Evolutionary conservation across 108 stramenopile species (phyloP), one percentile per base, ranked within the genome.

Genomic region (Nannochloropsis oceanica): DNA sequence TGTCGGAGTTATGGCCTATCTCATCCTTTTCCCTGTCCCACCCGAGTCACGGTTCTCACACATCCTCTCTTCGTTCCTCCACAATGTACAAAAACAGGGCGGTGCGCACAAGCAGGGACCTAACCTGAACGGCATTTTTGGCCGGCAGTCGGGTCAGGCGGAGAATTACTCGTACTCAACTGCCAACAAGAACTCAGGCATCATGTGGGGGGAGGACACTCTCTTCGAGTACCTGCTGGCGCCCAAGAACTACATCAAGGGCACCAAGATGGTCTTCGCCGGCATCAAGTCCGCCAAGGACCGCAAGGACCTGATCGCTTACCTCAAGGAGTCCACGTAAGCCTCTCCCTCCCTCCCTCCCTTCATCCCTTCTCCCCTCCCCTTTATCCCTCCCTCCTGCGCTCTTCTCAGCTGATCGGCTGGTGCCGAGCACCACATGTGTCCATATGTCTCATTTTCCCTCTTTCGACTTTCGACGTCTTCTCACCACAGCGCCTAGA

Each of bases 221-320:
- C 92, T 99, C 26, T 97, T 97, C 87, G 95, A 96, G 25, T 99
- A 99, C 93, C 93, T 92, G 44, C 94, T 96, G 82, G 96, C 96
- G 85, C 98, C 98, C 25, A 99, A 97, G 94, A 97, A 97, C 92
- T 99, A 98, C 97, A 98, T 99, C 91, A 97, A 97, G 96, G 99
- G 99, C 87, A 99, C 99, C 85, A 99, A 99, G 92, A 99, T 99
- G 99, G 95, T 99, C 59, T 99, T 99, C 87, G 99, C 99, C 27
- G 99, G 99, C 87, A 91, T 99, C 87, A 99, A 99, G 94, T 98
- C 97, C 92, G 93, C 94, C 34, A 83, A 87, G 79, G 99, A 99
- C 81, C 94, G 99, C 85, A 93, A 97, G 86, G 96, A 98, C 86
- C 95, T 99, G 73, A 99, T 99, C 88, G 96, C 98, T 43, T 99